phyloP scores from a whole-genome alignment of 129 eudicot genomes.

The Cynara cardunculus region DNA sequence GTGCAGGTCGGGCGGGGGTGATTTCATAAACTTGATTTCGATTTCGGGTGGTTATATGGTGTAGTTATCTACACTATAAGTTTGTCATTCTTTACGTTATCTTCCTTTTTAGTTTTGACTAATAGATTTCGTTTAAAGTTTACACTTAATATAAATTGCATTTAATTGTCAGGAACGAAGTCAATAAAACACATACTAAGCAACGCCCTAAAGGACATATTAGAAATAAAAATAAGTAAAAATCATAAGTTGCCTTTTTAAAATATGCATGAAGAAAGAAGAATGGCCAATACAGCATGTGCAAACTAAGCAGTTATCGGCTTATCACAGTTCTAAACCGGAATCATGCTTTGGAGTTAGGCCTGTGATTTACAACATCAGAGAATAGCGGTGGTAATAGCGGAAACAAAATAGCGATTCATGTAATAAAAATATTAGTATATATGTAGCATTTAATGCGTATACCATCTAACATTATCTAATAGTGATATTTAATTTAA shows the following conservation, averaged over 20 bases:
- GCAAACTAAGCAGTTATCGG: not conserved
- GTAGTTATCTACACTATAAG: not conserved
- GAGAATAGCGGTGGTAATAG: not conserved
- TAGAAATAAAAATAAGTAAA: not conserved
- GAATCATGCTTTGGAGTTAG: not conserved
- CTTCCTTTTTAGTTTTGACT: not conserved
- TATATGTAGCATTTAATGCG: not conserved
- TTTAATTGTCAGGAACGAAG: not conserved
- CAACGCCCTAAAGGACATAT: not conserved
- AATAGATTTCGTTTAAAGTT: not conserved
- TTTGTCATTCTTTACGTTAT: not conserved
- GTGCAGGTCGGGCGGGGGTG: not conserved
- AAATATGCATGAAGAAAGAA: not conserved
- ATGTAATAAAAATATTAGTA: not conserved
- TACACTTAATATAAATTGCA: not conserved
- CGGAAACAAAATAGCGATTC: not conserved
- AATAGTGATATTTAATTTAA: not conserved
- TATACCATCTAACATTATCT: not conserved
- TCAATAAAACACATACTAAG: not conserved
- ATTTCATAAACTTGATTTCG: not conserved
- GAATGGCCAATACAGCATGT: not conserved
- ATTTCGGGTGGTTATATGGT: not conserved
- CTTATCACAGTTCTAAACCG: not conserved
- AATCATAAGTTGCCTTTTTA: not conserved
- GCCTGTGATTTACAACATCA: not conserved